Conservation (phyloP, 1,284 basidiomycete species). For the Ceratobasidium sp. region DNA sequence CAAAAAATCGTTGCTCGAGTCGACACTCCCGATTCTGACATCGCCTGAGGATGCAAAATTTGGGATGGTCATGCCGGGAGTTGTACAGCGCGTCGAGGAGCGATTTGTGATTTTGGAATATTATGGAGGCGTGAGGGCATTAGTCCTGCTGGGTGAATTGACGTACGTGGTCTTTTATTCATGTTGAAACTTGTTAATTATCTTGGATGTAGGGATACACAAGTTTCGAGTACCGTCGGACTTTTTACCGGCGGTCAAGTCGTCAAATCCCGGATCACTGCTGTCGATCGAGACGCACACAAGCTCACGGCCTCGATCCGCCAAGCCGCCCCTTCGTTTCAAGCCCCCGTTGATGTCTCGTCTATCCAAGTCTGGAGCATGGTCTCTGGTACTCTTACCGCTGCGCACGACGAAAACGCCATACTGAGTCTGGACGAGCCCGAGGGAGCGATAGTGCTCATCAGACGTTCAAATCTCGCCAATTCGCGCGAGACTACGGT, state of each 20-base stretch:
- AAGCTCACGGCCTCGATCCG: constrained; percentile 89
- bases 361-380: constrained; percentile 81
- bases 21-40: constrained; percentile 78
- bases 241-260: constrained; percentile 86
- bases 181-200: not conserved
- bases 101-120: constrained; percentile 89
- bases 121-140: constrained; percentile 89
- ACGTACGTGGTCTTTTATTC: constrained; percentile 65
- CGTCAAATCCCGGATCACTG: constrained; percentile 87
- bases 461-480: constrained; percentile 91
- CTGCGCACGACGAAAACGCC: constrained; percentile 88
- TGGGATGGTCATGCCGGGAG: constrained; percentile 85
- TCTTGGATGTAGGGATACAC: constrained; percentile 67
- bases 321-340: constrained; percentile 75
- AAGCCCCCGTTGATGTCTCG: constrained; percentile 71
- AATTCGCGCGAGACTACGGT: constrained; percentile 78
- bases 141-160: constrained; percentile 84
- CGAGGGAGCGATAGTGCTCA: constrained; percentile 81
- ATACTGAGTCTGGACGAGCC: constrained; percentile 77
- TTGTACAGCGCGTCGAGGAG: constrained; percentile 84
- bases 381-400: constrained; percentile 77
- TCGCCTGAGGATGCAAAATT: constrained; percentile 76
- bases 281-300: constrained; percentile 72
- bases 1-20: constrained; percentile 92
- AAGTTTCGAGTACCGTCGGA: constrained; percentile 73